Evolutionary conservation across 2,329 filamentous ascomycete genomes (phyloP).

Genomic region (Diaporthe sp.): DNA sequence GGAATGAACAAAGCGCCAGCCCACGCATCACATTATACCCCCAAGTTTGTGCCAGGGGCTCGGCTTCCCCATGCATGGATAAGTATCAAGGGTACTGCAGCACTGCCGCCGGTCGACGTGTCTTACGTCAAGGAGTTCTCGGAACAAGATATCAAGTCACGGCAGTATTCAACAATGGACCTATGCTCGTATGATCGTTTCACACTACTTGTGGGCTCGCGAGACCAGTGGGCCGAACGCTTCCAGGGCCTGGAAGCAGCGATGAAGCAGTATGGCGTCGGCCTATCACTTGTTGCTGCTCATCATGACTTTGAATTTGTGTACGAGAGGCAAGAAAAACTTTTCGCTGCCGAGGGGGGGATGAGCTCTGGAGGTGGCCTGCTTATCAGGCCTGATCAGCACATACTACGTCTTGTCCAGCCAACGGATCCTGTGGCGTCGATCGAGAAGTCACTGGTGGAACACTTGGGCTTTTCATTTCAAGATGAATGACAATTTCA

Average conservation of each 20-base stretch:
- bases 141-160: conserved; percentile 44
- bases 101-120: conserved; percentile 48
- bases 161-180: conserved; percentile 54
- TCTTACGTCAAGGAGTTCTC: conserved; percentile 53
- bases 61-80: conserved; percentile 59
- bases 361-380: conserved; percentile 10
- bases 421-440: not conserved
- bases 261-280: not conserved
- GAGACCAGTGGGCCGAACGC: not conserved
- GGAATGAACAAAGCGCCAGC: conserved; percentile 50
- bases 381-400: conserved; percentile 34
- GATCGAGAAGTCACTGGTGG: conserved; percentile 1
- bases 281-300: not conserved
- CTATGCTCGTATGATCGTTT: conserved; percentile 51
- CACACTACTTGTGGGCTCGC: conserved; percentile 42
- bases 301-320: conserved; percentile 23
- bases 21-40: conserved; percentile 54
- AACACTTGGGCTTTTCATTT: not conserved
- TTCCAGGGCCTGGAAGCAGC: not conserved
- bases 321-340: not conserved
- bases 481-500: not conserved
- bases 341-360: not conserved
- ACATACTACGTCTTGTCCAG: conserved; percentile 2
- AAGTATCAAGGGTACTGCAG: not conserved
- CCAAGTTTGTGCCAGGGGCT: conserved; percentile 55